A percentile compares a stretch with the other conserved stretches of the same genome.
These are phyloP conservation scores for Cryptococcus deneoformans DNA, from an alignment of 1,284 basidiomycete species.

Conservation along the genomic window DNA sequence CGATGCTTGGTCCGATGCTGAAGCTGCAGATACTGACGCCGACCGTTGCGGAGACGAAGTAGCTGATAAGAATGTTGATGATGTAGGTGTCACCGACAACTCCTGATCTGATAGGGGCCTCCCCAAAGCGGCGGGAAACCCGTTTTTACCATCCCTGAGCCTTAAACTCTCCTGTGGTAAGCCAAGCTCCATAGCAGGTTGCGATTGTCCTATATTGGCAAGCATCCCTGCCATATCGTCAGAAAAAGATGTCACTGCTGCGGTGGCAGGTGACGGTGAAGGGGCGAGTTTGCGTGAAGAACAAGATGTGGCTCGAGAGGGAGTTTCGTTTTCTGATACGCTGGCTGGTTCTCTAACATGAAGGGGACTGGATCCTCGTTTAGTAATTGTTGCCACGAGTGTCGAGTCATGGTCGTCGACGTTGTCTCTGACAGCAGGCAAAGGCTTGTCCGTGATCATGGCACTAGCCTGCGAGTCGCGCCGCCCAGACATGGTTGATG, in stretches of 20 bases:
- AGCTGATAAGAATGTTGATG: conserved; percentile 2
- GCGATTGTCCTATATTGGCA: conserved; percentile 31
- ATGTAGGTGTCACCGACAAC: not conserved
- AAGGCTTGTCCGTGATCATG: conserved; percentile 11
- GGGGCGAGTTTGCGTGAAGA: not conserved
- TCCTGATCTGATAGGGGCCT: conserved; percentile 2
- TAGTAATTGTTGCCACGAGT: too few species aligned
- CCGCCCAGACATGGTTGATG: not conserved
- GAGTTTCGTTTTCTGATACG: conserved; percentile 6
- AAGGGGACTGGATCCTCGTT: not conserved
- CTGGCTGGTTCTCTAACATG: conserved; percentile 33
- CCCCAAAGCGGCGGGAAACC: conserved; percentile 7
- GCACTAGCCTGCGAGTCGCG: conserved; percentile 4
- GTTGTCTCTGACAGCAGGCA: conserved; percentile 7
- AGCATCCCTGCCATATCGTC: conserved; percentile 43
- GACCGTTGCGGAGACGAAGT: conserved; percentile 6
- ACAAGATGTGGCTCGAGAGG: not conserved
- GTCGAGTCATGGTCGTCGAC: too few species aligned
- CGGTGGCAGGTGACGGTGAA: conserved; percentile 14
- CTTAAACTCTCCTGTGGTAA: conserved; percentile 31
- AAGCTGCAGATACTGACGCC: conserved; percentile 7
- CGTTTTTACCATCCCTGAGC: conserved; percentile 1
- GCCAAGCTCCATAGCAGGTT: conserved; percentile 36
- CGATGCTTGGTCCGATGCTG: too few species aligned
- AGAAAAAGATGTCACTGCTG: conserved; percentile 28